Conservation (phyloP, 805 yeast species). For the Tetrapisispora nanseiensis region DNA sequence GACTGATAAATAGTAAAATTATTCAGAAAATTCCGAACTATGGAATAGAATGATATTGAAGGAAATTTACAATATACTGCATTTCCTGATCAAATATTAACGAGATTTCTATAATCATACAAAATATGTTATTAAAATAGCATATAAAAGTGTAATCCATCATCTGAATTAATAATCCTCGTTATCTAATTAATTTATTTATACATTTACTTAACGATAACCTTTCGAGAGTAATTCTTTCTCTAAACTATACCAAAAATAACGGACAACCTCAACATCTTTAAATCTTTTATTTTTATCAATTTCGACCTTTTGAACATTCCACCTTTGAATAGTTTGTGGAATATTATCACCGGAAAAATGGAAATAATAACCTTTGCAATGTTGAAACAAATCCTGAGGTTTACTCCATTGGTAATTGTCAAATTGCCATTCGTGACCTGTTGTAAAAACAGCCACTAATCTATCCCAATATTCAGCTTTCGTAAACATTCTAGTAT, state of each 20-base stretch:
- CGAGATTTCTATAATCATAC: too few species aligned
- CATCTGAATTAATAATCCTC: not conserved
- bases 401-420: slow-evolving; percentile 80
- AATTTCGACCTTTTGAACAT: slow-evolving; percentile 64
- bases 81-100: too few species aligned
- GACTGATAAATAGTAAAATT: too few species aligned
- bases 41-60: too few species aligned
- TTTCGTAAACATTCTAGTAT: slow-evolving; percentile 76
- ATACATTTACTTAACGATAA: slow-evolving; percentile 25
- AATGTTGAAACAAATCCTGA: slow-evolving; percentile 65
- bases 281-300: slow-evolving; percentile 80
- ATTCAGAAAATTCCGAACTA: too few species aligned
- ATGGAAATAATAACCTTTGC: slow-evolving; percentile 70
- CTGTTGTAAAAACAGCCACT: slow-evolving; percentile 90
- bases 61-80: too few species aligned
- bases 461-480: slow-evolving; percentile 98
- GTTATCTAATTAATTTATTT: too few species aligned
- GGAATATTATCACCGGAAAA: slow-evolving; percentile 78
- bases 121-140: not conserved
- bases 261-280: slow-evolving; percentile 78
- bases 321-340: slow-evolving; percentile 71
- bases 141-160: not conserved
- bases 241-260: slow-evolving; percentile 79
- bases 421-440: slow-evolving; percentile 95
- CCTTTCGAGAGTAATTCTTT: slow-evolving; percentile 63